Base-by-base conservation (phyloP, 768 basidiomycete genomes). In the Psilocybe tampanensis region DNA sequence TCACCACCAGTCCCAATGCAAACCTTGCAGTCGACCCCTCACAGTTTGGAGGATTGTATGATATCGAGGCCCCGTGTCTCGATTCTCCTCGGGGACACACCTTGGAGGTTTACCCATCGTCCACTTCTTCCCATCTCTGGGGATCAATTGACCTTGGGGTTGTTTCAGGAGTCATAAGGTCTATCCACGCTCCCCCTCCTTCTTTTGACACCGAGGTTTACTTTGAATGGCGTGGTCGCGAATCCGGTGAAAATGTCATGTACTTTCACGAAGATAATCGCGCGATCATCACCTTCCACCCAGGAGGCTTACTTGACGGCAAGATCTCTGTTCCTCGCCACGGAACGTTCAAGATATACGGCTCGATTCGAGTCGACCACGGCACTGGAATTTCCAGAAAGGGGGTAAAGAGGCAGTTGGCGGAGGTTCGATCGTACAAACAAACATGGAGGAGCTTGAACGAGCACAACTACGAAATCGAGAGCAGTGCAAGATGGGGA, bases 141-240 rank as follows among this genome's bases (percentile, higher is more conserved):
- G 66, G 54, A 18, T 52, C 44, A n/a, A 69, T 70, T 41, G 41
- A 70, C 21, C 70, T 70, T 52, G 67, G 68, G 5, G 47, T 65
- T 13, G 41, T 68, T 8, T 60, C 65, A 4, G 68, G 70, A 0
- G 47, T 68, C 45, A 61, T 70, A 43, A 60, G 68, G 19, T 66
- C 68, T 1, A 23, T 44, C 0, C 33, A 48, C 19, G 1, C 60
- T 12, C 63, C 60, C 8, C 60, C 68, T 1, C 51, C 21, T 2
- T 8, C 44, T 15, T 44, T 60, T 8, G 60, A 68, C 11, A 54
- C 56, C 3, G 47, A 47, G 0, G 44, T 54, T 33, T 32, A 51
- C 7, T 66, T 68, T 47, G 47, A 59, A 15, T 67, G 67, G 67
- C 61, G 69, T 11, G 67, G 68, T 8, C 56, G 64, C 33, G 66